Base-by-base conservation (phyloP, 495 filamentous ascomycete genomes). In the Copromyces sp. region DNA sequence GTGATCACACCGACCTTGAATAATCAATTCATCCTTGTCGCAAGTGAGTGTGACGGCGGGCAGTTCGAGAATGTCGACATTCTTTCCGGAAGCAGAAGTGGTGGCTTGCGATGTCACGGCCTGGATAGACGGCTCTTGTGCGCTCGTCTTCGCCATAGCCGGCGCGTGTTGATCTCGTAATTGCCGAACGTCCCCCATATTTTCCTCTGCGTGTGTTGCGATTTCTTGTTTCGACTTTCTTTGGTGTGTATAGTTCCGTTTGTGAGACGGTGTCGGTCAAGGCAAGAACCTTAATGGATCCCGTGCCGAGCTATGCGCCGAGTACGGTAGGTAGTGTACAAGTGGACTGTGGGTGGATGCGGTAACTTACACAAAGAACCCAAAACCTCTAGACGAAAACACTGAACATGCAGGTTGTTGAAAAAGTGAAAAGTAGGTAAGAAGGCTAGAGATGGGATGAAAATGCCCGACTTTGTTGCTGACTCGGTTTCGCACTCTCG, bases 11-110 rank as follows among this genome's bases (percentile, higher is more conserved):
- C 8, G 76, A 77, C 77, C 74, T 20, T 75, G 73, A 20, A 80
- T 71, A 35, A 76, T 37, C 24, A 80, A 65, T 17, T 69, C 72
- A 70, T 76, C 73, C 11, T 68, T 47, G 20, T 68, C 75, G 6
- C 78, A 72, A 9, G 75, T 77, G 70, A 80, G 75, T 3, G 72
- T 77, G 16, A 79, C 74, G 4, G 70, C 70, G 1, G 76, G 75
- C n/a, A 80, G 76, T 12, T 77, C 70, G 20, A 80, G 75, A 29
- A 76, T 75, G 24, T 71, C 29, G 40, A 72, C 44, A 61, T 16
- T 35, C 14, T 61, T 61, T 53, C 45, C 45, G 11, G 45, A 53
- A 53, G 45, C 45, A 61, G 53, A 61, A 35, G 53, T 61, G 1
- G 53, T 61, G 7, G 53, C 53, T 61, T 61, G 53, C 53, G 12